phyloP scores from a whole-genome alignment of 257 asterid species.

The Verbena officinalis region DNA sequence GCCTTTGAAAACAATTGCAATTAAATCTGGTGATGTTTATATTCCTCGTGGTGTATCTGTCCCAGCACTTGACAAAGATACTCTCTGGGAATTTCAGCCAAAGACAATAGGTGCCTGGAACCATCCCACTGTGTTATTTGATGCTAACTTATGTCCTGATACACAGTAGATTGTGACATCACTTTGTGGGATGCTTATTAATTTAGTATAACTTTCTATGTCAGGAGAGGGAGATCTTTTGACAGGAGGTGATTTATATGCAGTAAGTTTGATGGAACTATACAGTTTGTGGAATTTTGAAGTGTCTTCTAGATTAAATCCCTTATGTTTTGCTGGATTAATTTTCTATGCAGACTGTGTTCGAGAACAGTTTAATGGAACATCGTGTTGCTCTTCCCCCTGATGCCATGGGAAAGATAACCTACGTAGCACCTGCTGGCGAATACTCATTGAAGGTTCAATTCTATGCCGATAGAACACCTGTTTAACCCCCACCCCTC shows the following conservation, averaged over 20 bases:
- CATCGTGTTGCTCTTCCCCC: slow-evolving; percentile 96
- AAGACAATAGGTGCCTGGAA: slow-evolving; percentile 70
- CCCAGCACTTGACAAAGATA: slow-evolving; percentile 96
- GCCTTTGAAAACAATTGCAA: slow-evolving; percentile 95
- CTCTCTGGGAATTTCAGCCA: slow-evolving; percentile 94
- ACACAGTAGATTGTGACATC: slow-evolving; percentile 14
- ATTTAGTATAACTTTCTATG: slow-evolving; percentile 27
- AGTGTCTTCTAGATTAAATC: neutral
- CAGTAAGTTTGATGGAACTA: slow-evolving; percentile 60
- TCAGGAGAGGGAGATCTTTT: slow-evolving; percentile 94
- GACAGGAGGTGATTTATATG: slow-evolving; percentile 95
- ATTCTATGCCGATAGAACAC: slow-evolving; percentile 26
- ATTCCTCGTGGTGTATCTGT: slow-evolving; percentile 99
- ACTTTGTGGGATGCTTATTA: slow-evolving; percentile 17
- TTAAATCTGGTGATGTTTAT: slow-evolving; percentile 94
- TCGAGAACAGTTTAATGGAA: slow-evolving; percentile 87
- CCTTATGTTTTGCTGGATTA: slow-evolving; percentile 20
- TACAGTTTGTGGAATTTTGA: slow-evolving; percentile 16
- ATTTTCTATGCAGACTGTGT: slow-evolving; percentile 64
- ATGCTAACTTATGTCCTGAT: neutral
- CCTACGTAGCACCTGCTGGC: slow-evolving; percentile 92
- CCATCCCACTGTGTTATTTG: slow-evolving; percentile 12
- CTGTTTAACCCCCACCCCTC: slow-evolving; percentile 7
- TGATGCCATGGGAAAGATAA: slow-evolving; percentile 95
- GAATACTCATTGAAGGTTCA: slow-evolving; percentile 89